Evolutionary conservation across 805 yeast genomes (phyloP).

Genomic region (Yamadazyma akitaensis): DNA sequence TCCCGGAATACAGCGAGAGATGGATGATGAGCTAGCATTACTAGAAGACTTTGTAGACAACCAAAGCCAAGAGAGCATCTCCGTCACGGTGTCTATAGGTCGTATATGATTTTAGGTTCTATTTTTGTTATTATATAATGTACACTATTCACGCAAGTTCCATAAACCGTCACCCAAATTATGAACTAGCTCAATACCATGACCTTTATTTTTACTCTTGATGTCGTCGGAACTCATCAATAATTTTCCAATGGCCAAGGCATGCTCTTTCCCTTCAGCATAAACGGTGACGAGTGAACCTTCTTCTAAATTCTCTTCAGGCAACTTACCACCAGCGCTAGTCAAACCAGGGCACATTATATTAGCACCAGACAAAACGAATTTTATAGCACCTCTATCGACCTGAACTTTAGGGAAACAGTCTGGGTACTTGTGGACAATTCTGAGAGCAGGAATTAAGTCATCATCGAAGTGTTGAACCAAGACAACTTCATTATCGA

Average conservation of each 20-base stretch:
- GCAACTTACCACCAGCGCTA: conserved; percentile 77
- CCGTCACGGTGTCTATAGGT: background rate
- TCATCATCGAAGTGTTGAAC: conserved; percentile 82
- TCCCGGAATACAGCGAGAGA: conserved; percentile 14
- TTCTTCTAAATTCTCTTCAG: conserved; percentile 64
- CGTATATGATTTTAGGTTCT: conserved; percentile 7
- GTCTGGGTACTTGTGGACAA: conserved; percentile 79
- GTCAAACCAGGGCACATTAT: conserved; percentile 97
- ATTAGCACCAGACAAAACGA: conserved; percentile 92
- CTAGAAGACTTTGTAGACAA: conserved; percentile 1
- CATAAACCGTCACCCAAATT: conserved; percentile 89
- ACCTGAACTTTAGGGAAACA: conserved; percentile 85
- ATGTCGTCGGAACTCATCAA: conserved; percentile 88
- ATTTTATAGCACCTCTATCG: conserved; percentile 94
- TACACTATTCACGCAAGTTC: conserved; percentile 50
- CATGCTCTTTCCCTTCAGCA: conserved; percentile 91
- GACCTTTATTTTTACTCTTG: conserved; percentile 76
- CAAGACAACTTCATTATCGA: conserved; percentile 70
- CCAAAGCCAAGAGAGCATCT: background rate
- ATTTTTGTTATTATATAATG: background rate
- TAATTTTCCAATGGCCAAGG: conserved; percentile 86
- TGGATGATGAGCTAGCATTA: conserved; percentile 25
- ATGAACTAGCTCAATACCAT: conserved; percentile 81
- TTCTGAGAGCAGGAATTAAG: conserved; percentile 68
- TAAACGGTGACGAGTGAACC: conserved; percentile 76